Conservation (phyloP, 148 eudicot genomes). For the Dianthus caryophyllus region DNA sequence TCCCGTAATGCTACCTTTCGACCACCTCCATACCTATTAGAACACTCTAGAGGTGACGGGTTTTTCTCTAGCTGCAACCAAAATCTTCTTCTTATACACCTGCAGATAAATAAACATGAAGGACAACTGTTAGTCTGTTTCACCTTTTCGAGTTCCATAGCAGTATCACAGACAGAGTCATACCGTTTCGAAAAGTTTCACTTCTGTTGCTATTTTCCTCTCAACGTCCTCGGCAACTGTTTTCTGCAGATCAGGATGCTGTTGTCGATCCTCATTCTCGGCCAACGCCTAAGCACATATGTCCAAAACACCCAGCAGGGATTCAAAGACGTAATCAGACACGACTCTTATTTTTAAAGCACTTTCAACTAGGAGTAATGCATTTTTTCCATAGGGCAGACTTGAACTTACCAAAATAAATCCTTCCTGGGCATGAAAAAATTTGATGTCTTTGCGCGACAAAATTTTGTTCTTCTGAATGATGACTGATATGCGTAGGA, state of each 20-base stretch:
- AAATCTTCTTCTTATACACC: slow-evolving; percentile 41
- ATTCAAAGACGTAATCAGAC: neutral
- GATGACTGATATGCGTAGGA: slow-evolving; percentile 49
- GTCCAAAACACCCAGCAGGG: slow-evolving; percentile 17
- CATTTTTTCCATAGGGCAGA: too few relatives aligned
- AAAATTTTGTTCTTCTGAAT: slow-evolving; percentile 32
- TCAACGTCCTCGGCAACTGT: slow-evolving; percentile 25
- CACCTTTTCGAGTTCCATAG: slow-evolving; percentile 5
- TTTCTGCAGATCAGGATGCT: slow-evolving; percentile 16
- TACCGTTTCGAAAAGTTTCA: slow-evolving; percentile 49
- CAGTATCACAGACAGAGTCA: neutral
- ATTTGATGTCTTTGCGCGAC: slow-evolving; percentile 29
- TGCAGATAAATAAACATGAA: slow-evolving; percentile 16
- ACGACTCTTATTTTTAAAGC: too few relatives aligned
- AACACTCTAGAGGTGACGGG: too few relatives aligned
- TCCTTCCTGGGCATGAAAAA: slow-evolving; percentile 42
- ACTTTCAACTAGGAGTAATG: too few relatives aligned
- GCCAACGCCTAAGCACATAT: slow-evolving; percentile 33
- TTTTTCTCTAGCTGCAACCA: slow-evolving; percentile 24
- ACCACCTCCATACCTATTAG: too few relatives aligned
- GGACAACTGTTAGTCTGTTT: slow-evolving; percentile 2
- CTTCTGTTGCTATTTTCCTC: slow-evolving; percentile 39
- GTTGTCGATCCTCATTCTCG: slow-evolving; percentile 23
- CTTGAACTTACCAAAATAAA: slow-evolving; percentile 50
- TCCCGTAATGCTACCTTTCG: slow-evolving; percentile 15